phyloP scores from a whole-genome alignment of 208 protist species.

The Acanthamoeba castellanii region DNA sequence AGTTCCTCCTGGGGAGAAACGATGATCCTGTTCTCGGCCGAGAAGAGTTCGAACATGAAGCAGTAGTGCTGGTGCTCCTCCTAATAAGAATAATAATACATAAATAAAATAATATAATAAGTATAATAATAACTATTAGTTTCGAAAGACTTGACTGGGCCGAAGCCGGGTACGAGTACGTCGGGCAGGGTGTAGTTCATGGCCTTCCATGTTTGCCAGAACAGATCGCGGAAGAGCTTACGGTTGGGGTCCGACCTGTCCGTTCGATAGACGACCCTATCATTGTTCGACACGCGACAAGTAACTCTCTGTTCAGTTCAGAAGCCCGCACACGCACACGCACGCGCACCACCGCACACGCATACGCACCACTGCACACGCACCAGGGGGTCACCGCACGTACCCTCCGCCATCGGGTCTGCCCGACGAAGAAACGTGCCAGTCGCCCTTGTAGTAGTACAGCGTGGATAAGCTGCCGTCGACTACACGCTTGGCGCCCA shows the following conservation, averaged over 20 bases:
- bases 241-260: neutral
- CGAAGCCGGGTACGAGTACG: neutral
- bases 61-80: constrained; percentile 33
- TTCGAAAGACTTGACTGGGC: no score
- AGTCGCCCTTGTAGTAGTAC: constrained; percentile 46
- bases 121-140: no score
- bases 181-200: neutral
- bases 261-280: neutral
- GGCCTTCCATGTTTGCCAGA: constrained; percentile 5
- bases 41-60: constrained; percentile 64
- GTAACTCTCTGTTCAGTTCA: neutral
- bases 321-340: neutral
- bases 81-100: neutral
- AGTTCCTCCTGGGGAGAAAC: neutral
- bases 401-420: constrained; percentile 6
- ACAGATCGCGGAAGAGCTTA: constrained; percentile 10
- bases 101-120: no score
- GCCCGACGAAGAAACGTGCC: constrained; percentile 35
- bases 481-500: neutral
- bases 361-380: neutral
- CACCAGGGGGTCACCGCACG: neutral
- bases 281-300: neutral
- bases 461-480: constrained; percentile 34
- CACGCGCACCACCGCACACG: neutral
- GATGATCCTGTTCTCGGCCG: constrained; percentile 30